phyloP scores from a whole-genome alignment of 345 rosid genomes.

The rapeseed (Brassica napus) region DNA sequence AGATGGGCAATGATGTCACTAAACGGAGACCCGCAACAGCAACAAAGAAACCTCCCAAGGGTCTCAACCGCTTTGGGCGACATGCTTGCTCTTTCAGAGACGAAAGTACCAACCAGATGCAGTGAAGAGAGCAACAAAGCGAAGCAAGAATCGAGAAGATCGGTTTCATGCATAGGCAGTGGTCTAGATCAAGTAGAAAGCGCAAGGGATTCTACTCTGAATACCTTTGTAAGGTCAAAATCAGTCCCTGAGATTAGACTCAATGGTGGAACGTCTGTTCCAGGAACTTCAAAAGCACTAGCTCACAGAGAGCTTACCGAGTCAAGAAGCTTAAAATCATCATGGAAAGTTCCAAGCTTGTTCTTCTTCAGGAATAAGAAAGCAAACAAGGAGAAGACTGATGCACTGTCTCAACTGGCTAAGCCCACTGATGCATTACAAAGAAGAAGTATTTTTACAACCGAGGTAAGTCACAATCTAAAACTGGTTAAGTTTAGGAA shows the following conservation, averaged over 20 bases:
- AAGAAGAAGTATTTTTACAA: conserved; percentile 40
- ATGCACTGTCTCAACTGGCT: conserved; percentile 31
- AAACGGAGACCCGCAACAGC: conserved; percentile 52
- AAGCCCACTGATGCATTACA: conserved; percentile 23
- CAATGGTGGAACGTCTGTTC: conserved; percentile 47
- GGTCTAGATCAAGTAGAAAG: conserved; percentile 51
- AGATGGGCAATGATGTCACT: conserved; percentile 95
- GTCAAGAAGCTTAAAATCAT: conserved; percentile 60
- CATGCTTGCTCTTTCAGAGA: conserved; percentile 87
- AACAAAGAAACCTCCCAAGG: conserved; percentile 49
- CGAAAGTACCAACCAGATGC: conserved; percentile 43
- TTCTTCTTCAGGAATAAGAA: conserved; percentile 77
- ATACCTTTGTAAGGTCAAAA: conserved; percentile 62
- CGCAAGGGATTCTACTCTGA: conserved; percentile 44
- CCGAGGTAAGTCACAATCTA: conserved; percentile 54
- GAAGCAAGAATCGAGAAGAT: conserved; percentile 51
- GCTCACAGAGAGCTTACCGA: conserved; percentile 52
- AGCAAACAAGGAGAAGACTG: conserved; percentile 55
- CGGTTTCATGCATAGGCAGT: conserved; percentile 52
- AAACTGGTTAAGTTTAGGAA: neutral
- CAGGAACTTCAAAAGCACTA: conserved; percentile 45
- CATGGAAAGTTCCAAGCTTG: conserved; percentile 76
- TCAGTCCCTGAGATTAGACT: conserved; percentile 65
- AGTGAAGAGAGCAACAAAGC: conserved; percentile 45
- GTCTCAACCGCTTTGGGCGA: conserved; percentile 87